Conservation (phyloP, 495 filamentous ascomycete genomes). For the Thermothielavioides terrestris region DNA sequence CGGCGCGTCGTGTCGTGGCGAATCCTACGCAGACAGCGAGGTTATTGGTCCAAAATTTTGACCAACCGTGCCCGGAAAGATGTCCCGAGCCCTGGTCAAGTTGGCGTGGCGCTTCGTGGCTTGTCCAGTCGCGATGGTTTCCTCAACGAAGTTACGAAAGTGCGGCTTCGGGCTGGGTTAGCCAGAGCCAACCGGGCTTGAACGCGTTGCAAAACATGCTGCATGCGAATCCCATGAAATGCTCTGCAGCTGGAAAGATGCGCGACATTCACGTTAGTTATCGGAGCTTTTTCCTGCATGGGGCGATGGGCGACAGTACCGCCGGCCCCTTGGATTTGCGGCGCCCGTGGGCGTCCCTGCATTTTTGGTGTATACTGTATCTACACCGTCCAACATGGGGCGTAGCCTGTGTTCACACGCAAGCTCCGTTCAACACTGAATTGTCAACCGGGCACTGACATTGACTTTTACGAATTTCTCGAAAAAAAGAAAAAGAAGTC, state of each 20-base stretch:
- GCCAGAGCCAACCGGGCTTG: slow-evolving; percentile 11
- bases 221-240: background rate
- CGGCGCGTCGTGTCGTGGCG: too few species aligned
- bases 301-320: too few species aligned
- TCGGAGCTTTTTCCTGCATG: background rate
- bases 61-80: slow-evolving; percentile 6
- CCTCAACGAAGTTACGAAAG: slow-evolving; percentile 5
- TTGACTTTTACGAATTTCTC: too few species aligned
- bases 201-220: slow-evolving; percentile 11
- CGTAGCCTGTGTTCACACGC: too few species aligned
- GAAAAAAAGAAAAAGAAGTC: too few species aligned
- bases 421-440: too few species aligned
- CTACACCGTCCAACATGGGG: too few species aligned
- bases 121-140: slow-evolving; percentile 4
- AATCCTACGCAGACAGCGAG: slow-evolving; percentile 2
- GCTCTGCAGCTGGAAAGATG: background rate
- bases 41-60: slow-evolving; percentile 10
- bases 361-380: too few species aligned
- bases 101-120: slow-evolving; percentile 9
- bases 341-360: too few species aligned
- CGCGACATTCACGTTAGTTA: background rate
- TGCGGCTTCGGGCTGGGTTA: background rate
- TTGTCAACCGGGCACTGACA: too few species aligned
- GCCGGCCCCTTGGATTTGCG: too few species aligned
- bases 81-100: background rate